A percentile compares a stretch with the other conserved stretches of the same genome.
These are phyloP conservation scores for Colletotrichum chrysophilum DNA, from an alignment of 2,329 filamentous ascomycete species.

Conservation along the genomic window DNA sequence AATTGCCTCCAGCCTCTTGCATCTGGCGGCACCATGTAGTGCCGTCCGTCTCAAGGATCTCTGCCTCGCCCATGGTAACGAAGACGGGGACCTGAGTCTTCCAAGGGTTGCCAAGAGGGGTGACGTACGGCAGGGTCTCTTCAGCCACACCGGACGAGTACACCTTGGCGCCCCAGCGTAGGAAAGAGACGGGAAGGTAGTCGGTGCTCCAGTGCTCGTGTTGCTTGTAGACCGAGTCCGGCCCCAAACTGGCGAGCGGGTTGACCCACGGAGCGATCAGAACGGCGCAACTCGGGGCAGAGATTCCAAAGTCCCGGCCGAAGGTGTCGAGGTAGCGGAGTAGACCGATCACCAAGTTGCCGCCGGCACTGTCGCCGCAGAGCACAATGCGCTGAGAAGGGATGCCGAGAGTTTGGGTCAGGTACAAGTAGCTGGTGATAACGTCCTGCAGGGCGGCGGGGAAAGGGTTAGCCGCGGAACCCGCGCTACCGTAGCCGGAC, in stretches of 20 bases:
- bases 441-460: slow-evolving; percentile 36
- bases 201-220: slow-evolving; percentile 11
- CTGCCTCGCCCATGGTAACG: neutral
- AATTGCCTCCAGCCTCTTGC: neutral
- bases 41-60: slow-evolving; percentile 2
- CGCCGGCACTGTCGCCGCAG: slow-evolving; percentile 38
- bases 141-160: neutral
- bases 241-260: slow-evolving; percentile 1
- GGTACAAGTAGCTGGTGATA: slow-evolving; percentile 32
- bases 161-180: slow-evolving; percentile 3
- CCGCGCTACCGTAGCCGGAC: slow-evolving; percentile 18
- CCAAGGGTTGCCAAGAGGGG: slow-evolving; percentile 1
- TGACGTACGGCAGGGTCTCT: neutral
- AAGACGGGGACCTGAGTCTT: neutral
- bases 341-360: slow-evolving; percentile 32
- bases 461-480: slow-evolving; percentile 21
- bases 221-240: neutral
- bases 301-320: neutral
- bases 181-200: slow-evolving; percentile 4
- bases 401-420: slow-evolving; percentile 27
- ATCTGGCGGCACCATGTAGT: slow-evolving; percentile 5
- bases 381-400: slow-evolving; percentile 32
- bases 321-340: slow-evolving; percentile 31
- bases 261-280: slow-evolving; percentile 6
- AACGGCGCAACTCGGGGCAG: neutral